These are phyloP conservation scores for Pisolithus thermaeus DNA, from an alignment of 1,284 basidiomycete genomes.

Conservation along the genomic window DNA sequence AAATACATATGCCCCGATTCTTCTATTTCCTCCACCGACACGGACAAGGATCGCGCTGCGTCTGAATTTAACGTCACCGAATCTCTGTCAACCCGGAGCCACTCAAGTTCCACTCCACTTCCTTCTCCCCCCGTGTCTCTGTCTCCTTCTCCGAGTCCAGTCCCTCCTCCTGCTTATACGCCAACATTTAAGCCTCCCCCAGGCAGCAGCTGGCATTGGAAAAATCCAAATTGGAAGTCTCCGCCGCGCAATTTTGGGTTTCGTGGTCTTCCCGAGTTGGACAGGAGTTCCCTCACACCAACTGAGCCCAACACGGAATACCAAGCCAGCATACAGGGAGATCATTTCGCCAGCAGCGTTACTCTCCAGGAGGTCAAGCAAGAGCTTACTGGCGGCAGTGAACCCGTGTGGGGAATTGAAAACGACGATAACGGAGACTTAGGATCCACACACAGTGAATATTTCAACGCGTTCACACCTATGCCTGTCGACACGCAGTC, in stretches of 20 bases:
- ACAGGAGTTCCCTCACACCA: conserved; percentile 23
- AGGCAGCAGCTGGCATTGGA: conserved; percentile 29
- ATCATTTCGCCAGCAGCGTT: background rate
- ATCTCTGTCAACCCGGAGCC: background rate
- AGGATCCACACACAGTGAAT: conserved; percentile 10
- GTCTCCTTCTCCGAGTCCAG: conserved; percentile 10
- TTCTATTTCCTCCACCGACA: conserved; percentile 9
- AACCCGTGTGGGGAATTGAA: conserved; percentile 5
- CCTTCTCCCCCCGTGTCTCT: conserved; percentile 26
- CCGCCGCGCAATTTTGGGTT: conserved; percentile 26
- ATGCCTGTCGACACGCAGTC: conserved; percentile 16
- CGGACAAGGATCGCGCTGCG: background rate
- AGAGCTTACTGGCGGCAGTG: conserved; percentile 1
- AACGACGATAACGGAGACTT: conserved; percentile 6
- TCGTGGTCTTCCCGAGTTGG: conserved; percentile 19
- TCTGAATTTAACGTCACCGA: background rate
- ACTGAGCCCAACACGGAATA: conserved; percentile 26
- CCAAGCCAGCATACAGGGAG: conserved; percentile 2
- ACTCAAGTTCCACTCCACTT: conserved; percentile 17
- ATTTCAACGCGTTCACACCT: conserved; percentile 7
- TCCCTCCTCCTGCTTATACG: conserved; percentile 18
- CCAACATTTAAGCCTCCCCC: conserved; percentile 24
- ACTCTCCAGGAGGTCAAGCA: conserved; percentile 10
- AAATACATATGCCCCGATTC: conserved; percentile 21
- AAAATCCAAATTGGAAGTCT: conserved; percentile 30